phyloP scores from a whole-genome alignment of 345 rosid genomes.

The Erysimum cheiranthoides region DNA sequence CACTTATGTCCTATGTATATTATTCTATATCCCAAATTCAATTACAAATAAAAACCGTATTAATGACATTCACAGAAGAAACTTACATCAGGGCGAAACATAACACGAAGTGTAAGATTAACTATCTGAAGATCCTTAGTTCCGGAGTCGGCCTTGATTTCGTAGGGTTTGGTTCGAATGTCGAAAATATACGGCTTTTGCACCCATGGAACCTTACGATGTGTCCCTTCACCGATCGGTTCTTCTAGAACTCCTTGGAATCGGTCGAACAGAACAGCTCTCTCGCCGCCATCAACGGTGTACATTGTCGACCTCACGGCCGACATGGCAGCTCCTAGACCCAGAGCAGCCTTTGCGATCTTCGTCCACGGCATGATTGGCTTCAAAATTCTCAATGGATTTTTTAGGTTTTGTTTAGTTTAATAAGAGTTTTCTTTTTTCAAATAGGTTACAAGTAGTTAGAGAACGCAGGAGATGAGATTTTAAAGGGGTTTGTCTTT shows the following conservation, averaged over 20 bases:
- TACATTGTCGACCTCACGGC: slow-evolving; percentile 60
- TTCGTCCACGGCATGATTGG: slow-evolving; percentile 62
- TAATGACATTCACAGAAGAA: not conserved
- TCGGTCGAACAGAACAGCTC: slow-evolving; percentile 85
- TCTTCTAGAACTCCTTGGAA: slow-evolving; percentile 73
- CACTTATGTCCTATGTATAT: not conserved
- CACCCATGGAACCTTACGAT: slow-evolving; percentile 81
- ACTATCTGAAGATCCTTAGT: slow-evolving; percentile 96
- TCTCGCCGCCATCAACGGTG: slow-evolving; percentile 88
- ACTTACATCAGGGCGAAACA: slow-evolving; percentile 72
- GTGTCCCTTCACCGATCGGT: slow-evolving; percentile 79
- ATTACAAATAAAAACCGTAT: not conserved
- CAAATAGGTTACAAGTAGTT: not conserved
- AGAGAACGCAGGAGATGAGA: not conserved
- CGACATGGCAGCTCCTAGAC: slow-evolving; percentile 64
- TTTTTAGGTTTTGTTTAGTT: not conserved
- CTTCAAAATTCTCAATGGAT: slow-evolving; percentile 49
- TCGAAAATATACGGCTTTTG: slow-evolving; percentile 78
- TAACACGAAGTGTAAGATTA: slow-evolving; percentile 82
- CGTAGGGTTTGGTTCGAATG: slow-evolving; percentile 74
- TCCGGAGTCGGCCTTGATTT: slow-evolving; percentile 73
- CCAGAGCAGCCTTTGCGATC: slow-evolving; percentile 67
- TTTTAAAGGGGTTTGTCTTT: not conserved
- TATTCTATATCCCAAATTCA: not conserved
- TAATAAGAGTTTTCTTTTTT: not conserved